Percentiles rank a stretch among this genome's conserved stretches.
Evolutionary conservation across 768 basidiomycete genomes (phyloP).

Genomic region (Gautieria morchelliformis): DNA sequence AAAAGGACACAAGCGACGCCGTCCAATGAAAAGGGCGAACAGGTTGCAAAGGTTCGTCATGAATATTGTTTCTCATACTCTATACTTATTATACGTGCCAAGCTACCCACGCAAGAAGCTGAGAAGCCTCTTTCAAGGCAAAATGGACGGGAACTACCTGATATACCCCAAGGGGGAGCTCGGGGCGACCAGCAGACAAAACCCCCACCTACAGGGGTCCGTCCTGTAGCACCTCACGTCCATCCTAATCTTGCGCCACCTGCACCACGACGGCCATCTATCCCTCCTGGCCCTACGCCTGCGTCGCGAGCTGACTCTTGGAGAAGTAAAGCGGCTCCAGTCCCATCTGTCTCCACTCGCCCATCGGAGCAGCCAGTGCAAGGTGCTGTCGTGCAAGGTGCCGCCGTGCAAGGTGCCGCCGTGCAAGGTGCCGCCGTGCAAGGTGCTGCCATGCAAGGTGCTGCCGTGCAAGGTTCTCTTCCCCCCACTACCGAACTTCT

Average conservation of each 20-base stretch:
- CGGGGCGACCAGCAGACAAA: background rate
- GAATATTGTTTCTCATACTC: background rate
- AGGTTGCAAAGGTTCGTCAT: slow-evolving; percentile 7
- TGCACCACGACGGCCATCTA: slow-evolving; percentile 21
- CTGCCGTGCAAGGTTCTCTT: slow-evolving; percentile 23
- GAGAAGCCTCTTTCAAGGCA: background rate
- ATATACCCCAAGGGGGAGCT: background rate
- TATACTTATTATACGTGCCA: background rate
- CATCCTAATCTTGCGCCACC: background rate
- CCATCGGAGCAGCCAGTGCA: background rate
- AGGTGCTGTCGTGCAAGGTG: slow-evolving; percentile 23
- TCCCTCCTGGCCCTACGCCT: slow-evolving; percentile 19
- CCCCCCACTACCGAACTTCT: slow-evolving; percentile 25
- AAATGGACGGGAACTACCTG: background rate
- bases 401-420: slow-evolving; percentile 22
- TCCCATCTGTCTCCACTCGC: background rate
- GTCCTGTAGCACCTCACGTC: background rate
- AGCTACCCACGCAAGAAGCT: background rate
- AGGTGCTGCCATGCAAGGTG: slow-evolving; percentile 24
- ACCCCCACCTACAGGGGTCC: background rate
- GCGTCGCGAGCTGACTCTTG: slow-evolving; percentile 49
- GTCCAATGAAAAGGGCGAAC: slow-evolving; percentile 1
- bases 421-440: slow-evolving; percentile 25
- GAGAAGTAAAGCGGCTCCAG: slow-evolving; percentile 41
- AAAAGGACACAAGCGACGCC: slow-evolving; percentile 33